Evolutionary conservation across 2,329 filamentous ascomycete genomes (phyloP), one percentile per base, ranked within the genome.

Genomic region (Thielaviopsis ethacetica): DNA sequence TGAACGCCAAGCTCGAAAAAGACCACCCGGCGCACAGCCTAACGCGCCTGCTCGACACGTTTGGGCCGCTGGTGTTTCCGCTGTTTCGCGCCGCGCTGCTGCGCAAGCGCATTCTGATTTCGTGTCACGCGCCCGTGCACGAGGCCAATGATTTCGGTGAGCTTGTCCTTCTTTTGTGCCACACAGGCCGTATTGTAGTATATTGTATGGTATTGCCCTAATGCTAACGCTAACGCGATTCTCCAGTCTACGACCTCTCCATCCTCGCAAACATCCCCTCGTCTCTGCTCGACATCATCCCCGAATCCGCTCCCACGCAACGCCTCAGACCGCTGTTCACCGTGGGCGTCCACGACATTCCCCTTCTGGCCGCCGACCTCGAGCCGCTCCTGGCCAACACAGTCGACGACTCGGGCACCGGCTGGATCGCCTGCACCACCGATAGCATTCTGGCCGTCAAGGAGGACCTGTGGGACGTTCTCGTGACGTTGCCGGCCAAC

Each of bases 401-500:
- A 50, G 68, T 72, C 51, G 68, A 71, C 53, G 68, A 68, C 50
- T 24, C 58, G 17, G 54, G 58, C 24, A 22, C 54, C 38, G 87
- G 90, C 47, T 98, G 91, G 90, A 84, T 95, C 61, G 93, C 91
- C 13, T 96, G 91, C 70, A 96, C 91, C 2, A 97, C 91, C 1
- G 93, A 98, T 71, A 91, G 87, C 67, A 93, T 98, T 61, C 78
- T 98, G 15, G 83, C 82, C 53, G 86, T 88, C 70, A 97, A 97
- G 72, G 81, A 84, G 56, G 80, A 86, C 1, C 79, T 98, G 2
- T 97, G 90, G 76, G 93, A 98, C 68, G 78, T 96, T 65, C 79
- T 96, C 47, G 84, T 97, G 62, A 88, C 88, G 58, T 79, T 97
- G 67, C 88, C 90, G 0, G 77, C 82, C 0, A 73, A 81, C 52